phyloP scores from a whole-genome alignment of 257 asterid genomes.

The Nicotiana otophora region DNA sequence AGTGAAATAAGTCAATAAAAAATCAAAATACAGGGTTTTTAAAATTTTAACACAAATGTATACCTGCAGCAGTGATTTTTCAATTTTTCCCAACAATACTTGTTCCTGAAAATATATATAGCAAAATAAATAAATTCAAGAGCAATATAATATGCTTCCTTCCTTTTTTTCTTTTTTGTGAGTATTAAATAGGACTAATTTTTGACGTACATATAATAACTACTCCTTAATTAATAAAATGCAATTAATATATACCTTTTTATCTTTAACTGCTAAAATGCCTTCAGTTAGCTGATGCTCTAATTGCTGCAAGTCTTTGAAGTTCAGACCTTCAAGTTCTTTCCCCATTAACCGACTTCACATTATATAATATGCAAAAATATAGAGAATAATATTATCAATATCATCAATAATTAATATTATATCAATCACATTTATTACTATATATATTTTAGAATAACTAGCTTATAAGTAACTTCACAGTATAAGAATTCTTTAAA shows the following conservation, averaged over 20 bases:
- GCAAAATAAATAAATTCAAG: background rate
- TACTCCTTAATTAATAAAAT: background rate
- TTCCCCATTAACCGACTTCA: constrained; percentile 60
- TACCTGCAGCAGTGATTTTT: constrained; percentile 57
- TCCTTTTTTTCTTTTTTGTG: background rate
- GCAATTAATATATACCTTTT: constrained; percentile 28
- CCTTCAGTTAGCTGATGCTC: constrained; percentile 60
- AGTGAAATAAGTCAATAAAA: background rate
- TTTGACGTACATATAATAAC: background rate
- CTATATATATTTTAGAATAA: no score
- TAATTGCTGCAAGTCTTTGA: constrained; percentile 41
- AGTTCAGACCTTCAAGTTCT: constrained; percentile 51
- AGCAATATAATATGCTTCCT: background rate
- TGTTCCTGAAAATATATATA: constrained; percentile 43
- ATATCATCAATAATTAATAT: background rate
- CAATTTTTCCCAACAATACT: constrained; percentile 45
- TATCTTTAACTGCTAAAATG: constrained; percentile 47
- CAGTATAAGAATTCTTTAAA: no score
- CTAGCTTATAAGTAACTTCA: no score
- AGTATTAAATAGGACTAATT: background rate
- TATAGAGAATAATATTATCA: background rate
- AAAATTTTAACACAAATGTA: background rate
- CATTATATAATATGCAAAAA: background rate
- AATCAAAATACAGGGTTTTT: no score
- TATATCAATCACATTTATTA: background rate